These are phyloP conservation scores for Dioszegia aurantiaca DNA, from an alignment of 768 basidiomycete genomes.

Conservation along the genomic window DNA sequence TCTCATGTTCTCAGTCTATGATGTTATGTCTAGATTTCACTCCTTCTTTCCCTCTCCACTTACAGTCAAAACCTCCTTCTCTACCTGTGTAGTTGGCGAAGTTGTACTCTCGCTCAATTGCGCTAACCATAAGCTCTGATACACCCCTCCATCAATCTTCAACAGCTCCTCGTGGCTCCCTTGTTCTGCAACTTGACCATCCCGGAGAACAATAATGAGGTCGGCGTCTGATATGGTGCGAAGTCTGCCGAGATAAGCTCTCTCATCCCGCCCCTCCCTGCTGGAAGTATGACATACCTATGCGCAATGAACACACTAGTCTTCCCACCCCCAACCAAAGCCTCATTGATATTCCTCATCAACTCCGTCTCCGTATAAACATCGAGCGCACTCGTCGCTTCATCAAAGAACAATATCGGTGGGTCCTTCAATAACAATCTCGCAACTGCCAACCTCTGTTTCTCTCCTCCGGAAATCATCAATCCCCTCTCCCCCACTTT, in stretches of 20 bases:
- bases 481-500: constrained; percentile 93
- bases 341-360: constrained; percentile 86
- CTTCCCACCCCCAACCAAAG: constrained; percentile 69
- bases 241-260: constrained; percentile 4
- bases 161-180: constrained; percentile 89
- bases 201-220: constrained; percentile 85
- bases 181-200: constrained; percentile 86
- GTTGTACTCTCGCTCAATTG: constrained; percentile 46
- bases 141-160: constrained; percentile 58
- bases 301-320: constrained; percentile 98
- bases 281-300: constrained; percentile 60
- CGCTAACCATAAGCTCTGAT: constrained; percentile 51
- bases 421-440: constrained; percentile 90
- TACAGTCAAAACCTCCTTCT: neutral
- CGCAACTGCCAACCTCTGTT: constrained; percentile 92
- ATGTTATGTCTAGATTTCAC: neutral
- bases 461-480: constrained; percentile 99
- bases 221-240: constrained; percentile 57
- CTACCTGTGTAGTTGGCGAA: neutral
- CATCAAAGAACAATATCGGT: constrained; percentile 94
- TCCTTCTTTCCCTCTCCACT: neutral
- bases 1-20: neutral
- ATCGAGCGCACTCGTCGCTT: constrained; percentile 94
- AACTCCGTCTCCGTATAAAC: constrained; percentile 91
- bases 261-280: neutral